Conservation (phyloP, 1,284 basidiomycete species). For the Cryptococcus wingfieldii region DNA sequence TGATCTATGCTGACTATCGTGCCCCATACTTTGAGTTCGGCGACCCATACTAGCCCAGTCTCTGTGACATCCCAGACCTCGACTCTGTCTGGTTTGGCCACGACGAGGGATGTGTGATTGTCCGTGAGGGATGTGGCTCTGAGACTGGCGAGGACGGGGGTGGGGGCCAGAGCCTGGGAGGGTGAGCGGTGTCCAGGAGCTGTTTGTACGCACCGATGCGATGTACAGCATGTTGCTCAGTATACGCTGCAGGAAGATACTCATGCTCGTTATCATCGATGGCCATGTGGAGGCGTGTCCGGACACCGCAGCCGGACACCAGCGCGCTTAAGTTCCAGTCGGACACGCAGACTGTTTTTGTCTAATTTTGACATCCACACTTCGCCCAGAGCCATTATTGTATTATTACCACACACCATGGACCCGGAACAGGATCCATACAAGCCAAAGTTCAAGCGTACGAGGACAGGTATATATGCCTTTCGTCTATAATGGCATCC, state of each 20-base stretch:
- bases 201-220: constrained; percentile 14
- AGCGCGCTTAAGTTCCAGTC: no score
- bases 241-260: neutral
- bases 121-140: constrained; percentile 27
- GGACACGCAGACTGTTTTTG: no score
- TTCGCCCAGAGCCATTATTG: no score
- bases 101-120: constrained; percentile 29
- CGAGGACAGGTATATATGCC: constrained; percentile 4
- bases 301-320: no score
- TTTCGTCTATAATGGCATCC: neutral
- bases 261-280: no score
- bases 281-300: no score
- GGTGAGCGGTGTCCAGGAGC: neutral
- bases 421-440: neutral
- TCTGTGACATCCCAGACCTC: constrained; percentile 41
- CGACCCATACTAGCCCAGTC: constrained; percentile 27
- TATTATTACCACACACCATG: no score
- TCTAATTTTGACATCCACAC: no score
- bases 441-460: constrained; percentile 9
- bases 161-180: constrained; percentile 45
- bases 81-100: constrained; percentile 43
- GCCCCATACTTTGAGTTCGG: constrained; percentile 44
- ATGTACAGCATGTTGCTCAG: constrained; percentile 16
- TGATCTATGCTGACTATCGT: constrained; percentile 39
- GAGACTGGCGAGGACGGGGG: constrained; percentile 40